These are phyloP conservation scores for Spiraea crenata DNA, from an alignment of 331 rosid species.

Conservation along the genomic window DNA sequence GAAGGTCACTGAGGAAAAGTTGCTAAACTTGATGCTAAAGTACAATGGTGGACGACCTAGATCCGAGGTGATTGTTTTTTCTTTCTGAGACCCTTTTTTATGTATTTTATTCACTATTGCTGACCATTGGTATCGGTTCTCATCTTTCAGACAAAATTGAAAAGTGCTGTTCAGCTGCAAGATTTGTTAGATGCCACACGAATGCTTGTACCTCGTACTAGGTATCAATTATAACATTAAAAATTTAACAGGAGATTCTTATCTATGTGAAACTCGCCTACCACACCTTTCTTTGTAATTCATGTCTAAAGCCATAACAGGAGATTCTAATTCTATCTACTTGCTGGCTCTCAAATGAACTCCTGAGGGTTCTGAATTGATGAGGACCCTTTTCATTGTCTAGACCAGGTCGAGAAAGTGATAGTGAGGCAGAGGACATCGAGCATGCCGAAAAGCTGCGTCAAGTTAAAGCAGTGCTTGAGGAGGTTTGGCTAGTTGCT, in stretches of 20 bases:
- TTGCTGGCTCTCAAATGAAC: constrained; percentile 13
- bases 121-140: constrained; percentile 27
- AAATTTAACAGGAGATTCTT: not conserved
- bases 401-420: constrained; percentile 86
- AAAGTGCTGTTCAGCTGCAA: constrained; percentile 97
- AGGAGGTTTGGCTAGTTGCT: constrained; percentile 58
- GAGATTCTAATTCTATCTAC: constrained; percentile 5
- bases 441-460: constrained; percentile 99
- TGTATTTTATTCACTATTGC: constrained; percentile 14
- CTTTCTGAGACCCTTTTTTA: constrained; percentile 14
- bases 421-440: constrained; percentile 90
- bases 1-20: constrained; percentile 93
- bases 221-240: constrained; percentile 44
- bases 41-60: constrained; percentile 96
- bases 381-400: constrained; percentile 31
- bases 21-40: constrained; percentile 81
- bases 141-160: constrained; percentile 75
- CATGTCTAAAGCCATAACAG: constrained; percentile 5
- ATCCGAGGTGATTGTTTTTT: constrained; percentile 56
- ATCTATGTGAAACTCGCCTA: constrained; percentile 4
- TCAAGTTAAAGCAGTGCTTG: constrained; percentile 99
- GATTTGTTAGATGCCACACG: constrained; percentile 96
- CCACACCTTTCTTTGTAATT: not conserved
- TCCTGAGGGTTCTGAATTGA: constrained; percentile 23
- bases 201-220: constrained; percentile 81